Percentiles rank a stretch among this genome's conserved stretches.
Evolutionary conservation across 2,329 filamentous ascomycete species (phyloP).

Genomic region (Aspergillus sp.): DNA sequence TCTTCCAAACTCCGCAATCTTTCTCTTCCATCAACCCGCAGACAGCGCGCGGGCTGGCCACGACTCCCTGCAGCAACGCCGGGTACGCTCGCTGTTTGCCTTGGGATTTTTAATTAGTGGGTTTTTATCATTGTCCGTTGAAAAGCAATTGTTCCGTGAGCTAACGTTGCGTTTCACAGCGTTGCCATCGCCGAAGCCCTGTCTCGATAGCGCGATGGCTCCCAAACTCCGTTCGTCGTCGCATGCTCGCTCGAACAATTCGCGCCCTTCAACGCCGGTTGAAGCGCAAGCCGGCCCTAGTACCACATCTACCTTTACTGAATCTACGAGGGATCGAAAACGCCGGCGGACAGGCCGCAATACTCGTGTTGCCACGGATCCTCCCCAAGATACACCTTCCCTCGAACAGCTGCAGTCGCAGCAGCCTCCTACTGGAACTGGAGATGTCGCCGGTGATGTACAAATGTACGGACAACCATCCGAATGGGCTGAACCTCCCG

Average conservation of each 20-base stretch:
- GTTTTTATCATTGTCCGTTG: conserved; percentile 1
- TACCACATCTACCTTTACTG: conserved; percentile 17
- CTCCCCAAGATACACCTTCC: conserved; percentile 10
- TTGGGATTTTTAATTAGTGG: conserved; percentile 21
- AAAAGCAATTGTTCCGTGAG: conserved; percentile 6
- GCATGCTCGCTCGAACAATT: conserved; percentile 21
- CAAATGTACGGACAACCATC: conserved; percentile 3
- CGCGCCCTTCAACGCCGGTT: conserved; percentile 26
- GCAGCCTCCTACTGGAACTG: conserved; percentile 4
- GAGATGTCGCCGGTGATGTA: conserved; percentile 7
- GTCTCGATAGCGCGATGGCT: conserved; percentile 23
- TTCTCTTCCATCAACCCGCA: conserved; percentile 23
- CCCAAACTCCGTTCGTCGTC: conserved; percentile 31
- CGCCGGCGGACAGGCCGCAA: conserved; percentile 26
- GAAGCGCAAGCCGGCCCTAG: conserved; percentile 9
- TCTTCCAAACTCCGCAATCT: conserved; percentile 20
- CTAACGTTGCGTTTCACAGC: conserved; percentile 18
- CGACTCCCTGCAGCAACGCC: conserved; percentile 25
- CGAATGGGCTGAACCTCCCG: conserved; percentile 54
- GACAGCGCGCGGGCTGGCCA: conserved; percentile 26
- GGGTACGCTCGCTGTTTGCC: conserved; percentile 23
- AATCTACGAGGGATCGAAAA: conserved; percentile 26
- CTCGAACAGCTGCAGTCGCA: conserved; percentile 12
- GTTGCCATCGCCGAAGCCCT: conserved; percentile 14
- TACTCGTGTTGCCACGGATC: conserved; percentile 20